Percentiles rank a stretch among this genome's conserved stretches.
phyloP scores from a whole-genome alignment of 2,329 filamentous ascomycete species.

The Botryosphaeria dothidea region DNA sequence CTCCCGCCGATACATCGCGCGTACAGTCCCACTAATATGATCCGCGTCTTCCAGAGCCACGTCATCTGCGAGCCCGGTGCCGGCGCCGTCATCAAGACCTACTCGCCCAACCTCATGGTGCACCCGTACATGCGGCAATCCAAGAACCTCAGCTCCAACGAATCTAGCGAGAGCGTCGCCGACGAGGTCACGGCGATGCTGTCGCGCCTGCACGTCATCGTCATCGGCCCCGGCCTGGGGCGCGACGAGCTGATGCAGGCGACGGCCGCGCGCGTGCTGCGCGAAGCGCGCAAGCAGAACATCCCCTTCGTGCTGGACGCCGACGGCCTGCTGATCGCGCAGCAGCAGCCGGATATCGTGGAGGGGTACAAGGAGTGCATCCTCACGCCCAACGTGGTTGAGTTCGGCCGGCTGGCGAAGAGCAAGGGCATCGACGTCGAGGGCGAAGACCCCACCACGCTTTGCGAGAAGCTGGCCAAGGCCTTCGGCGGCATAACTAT shows the following conservation, averaged over 20 bases:
- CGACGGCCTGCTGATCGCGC: constrained; percentile 79
- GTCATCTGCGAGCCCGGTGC: constrained; percentile 93
- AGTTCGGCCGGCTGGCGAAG: constrained; percentile 82
- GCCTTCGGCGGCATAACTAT: constrained; percentile 86
- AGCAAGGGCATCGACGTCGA: constrained; percentile 66
- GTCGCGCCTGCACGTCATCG: constrained; percentile 83
- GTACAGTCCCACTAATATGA: background rate
- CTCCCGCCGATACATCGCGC: background rate
- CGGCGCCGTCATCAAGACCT: constrained; percentile 86
- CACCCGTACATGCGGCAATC: constrained; percentile 91
- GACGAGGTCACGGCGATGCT: constrained; percentile 76
- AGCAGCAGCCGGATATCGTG: constrained; percentile 73
- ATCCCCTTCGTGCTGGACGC: constrained; percentile 90
- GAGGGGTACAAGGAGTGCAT: constrained; percentile 81
- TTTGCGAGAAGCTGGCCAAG: constrained; percentile 69
- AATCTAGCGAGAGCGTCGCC: constrained; percentile 64
- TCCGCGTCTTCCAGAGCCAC: constrained; percentile 63
- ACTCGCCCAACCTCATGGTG: constrained; percentile 98
- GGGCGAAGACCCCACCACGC: constrained; percentile 53
- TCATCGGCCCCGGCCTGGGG: constrained; percentile 89
- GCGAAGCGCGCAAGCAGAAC: constrained; percentile 68
- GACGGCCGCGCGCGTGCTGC: constrained; percentile 76
- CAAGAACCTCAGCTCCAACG: constrained; percentile 55
- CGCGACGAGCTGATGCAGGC: constrained; percentile 88
- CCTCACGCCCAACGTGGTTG: constrained; percentile 91